Conservation (phyloP, 352 stramenopile species). For the Globisporangium solare region DNA sequence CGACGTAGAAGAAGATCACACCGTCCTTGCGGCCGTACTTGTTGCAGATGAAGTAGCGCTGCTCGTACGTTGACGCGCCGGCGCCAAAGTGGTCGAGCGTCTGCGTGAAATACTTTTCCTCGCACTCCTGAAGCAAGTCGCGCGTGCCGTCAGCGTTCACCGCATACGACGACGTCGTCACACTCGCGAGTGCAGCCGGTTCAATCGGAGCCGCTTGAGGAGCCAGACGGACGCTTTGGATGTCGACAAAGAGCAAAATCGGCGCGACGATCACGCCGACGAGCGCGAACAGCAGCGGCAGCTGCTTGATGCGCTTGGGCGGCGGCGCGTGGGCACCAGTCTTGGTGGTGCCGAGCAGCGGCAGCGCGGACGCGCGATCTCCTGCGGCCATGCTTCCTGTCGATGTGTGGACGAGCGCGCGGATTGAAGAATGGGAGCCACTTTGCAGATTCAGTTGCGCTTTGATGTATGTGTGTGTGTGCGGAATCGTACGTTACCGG, state of each 20-base stretch:
- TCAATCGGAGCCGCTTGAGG: not conserved
- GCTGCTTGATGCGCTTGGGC: conserved; percentile 18
- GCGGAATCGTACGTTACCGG: not conserved
- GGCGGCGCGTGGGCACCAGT: not conserved
- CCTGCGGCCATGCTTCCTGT: conserved; percentile 4
- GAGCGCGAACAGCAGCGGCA: conserved; percentile 31
- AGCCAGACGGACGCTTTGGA: conserved; percentile 6
- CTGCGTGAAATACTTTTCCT: conserved; percentile 73
- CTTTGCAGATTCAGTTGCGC: not conserved
- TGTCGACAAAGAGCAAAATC: conserved; percentile 28
- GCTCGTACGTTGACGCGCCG: conserved; percentile 55
- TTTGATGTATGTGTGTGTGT: not conserved
- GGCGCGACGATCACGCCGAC: conserved; percentile 25
- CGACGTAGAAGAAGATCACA: conserved; percentile 92
- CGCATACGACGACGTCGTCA: conserved; percentile 14
- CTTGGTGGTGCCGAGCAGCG: conserved; percentile 4
- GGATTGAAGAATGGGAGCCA: not conserved
- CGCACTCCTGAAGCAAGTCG: conserved; percentile 52
- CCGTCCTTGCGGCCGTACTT: conserved; percentile 55
- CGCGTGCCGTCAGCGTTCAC: conserved; percentile 34
- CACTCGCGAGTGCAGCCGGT: not conserved
- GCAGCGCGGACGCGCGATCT: conserved; percentile 30
- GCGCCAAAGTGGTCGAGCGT: conserved; percentile 73
- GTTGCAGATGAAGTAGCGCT: conserved; percentile 90
- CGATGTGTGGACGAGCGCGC: conserved; percentile 5